Conservation (phyloP, 2,329 filamentous ascomycete species). For the Cercospora zeina region DNA sequence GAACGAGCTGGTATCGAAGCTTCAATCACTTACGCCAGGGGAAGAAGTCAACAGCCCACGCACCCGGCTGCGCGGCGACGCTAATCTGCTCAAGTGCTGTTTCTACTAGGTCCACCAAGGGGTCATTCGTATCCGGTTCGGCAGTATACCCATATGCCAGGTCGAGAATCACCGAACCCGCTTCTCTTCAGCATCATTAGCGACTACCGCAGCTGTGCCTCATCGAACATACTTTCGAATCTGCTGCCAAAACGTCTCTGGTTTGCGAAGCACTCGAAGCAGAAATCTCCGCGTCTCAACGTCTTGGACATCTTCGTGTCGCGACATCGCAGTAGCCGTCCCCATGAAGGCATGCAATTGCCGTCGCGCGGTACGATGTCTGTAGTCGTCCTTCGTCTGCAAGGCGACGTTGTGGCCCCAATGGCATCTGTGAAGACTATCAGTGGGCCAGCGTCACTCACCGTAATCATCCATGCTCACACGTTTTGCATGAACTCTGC, state of each 20-base stretch:
- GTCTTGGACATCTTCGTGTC: constrained; percentile 49
- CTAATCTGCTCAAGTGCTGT: constrained; percentile 46
- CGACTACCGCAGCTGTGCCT: not conserved
- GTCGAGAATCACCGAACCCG: constrained; percentile 48
- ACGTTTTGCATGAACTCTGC: constrained; percentile 26
- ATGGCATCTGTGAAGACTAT: constrained; percentile 32
- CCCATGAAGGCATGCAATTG: constrained; percentile 51
- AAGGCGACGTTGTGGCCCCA: constrained; percentile 42
- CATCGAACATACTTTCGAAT: constrained; percentile 38
- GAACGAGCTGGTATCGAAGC: not conserved
- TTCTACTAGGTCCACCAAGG: constrained; percentile 48
- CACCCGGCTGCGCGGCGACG: constrained; percentile 46
- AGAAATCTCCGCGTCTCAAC: constrained; percentile 50
- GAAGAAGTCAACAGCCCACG: constrained; percentile 51
- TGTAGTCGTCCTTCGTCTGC: constrained; percentile 10
- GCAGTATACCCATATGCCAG: constrained; percentile 52
- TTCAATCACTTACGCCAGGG: constrained; percentile 39
- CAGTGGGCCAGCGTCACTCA: constrained; percentile 2
- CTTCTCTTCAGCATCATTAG: constrained; percentile 28
- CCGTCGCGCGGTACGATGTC: constrained; percentile 45
- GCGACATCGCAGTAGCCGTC: constrained; percentile 43
- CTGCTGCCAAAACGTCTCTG: constrained; percentile 45
- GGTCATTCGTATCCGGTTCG: constrained; percentile 45
- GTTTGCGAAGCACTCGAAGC: constrained; percentile 44
- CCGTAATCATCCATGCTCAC: constrained; percentile 14